phyloP scores from a whole-genome alignment of 2,329 filamentous ascomycete species.

The Fusarium vanettenii region DNA sequence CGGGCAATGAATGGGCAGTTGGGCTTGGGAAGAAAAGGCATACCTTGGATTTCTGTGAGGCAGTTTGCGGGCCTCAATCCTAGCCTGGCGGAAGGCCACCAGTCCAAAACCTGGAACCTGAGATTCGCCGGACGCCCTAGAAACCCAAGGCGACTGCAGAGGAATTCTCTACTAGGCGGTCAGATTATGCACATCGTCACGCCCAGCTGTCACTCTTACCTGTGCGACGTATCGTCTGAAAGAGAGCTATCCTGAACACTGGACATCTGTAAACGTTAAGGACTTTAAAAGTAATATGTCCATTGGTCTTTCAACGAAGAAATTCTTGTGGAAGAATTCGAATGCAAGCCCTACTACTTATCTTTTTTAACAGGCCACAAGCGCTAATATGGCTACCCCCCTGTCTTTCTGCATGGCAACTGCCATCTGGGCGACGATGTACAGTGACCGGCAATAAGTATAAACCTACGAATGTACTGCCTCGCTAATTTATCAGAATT shows the following conservation, averaged over 20 bases:
- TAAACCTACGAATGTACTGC: too few species aligned
- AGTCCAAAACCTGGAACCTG: accelerated
- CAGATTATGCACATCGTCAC: not conserved
- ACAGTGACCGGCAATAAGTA: too few species aligned
- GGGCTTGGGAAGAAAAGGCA: not conserved
- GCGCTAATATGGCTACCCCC: too few species aligned
- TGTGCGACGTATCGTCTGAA: not conserved
- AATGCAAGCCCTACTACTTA: too few species aligned
- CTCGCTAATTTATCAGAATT: too few species aligned
- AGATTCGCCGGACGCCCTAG: not conserved
- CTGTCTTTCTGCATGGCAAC: too few species aligned
- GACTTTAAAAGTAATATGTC: not conserved
- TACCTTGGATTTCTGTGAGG: not conserved
- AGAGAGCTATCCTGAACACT: not conserved
- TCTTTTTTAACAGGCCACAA: too few species aligned
- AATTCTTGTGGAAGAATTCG: too few species aligned
- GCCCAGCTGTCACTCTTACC: not conserved
- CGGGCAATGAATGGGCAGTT: not conserved
- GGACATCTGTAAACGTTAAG: not conserved
- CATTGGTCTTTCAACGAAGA: too few species aligned
- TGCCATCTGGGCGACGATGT: too few species aligned
- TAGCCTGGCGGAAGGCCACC: not conserved
- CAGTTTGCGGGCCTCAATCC: not conserved
- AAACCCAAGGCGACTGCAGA: not conserved
- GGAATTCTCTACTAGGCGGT: too few species aligned